phyloP scores from a whole-genome alignment of 495 filamentous ascomycete genomes.

The Neurospora sp. region DNA sequence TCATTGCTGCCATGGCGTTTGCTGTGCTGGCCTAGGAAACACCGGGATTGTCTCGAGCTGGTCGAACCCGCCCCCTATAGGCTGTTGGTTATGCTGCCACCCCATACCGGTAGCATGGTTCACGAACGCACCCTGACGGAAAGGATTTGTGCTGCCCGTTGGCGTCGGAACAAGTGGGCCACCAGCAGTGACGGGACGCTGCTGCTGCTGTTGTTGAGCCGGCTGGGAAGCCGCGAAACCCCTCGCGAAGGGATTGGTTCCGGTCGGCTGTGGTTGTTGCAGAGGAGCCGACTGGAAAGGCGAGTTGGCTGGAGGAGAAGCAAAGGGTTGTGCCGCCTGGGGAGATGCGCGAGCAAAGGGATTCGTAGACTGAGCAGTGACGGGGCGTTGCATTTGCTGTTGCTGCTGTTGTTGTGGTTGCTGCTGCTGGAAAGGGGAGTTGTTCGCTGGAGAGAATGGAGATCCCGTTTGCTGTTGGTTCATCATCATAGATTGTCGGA shows the following conservation, averaged over 20 bases:
- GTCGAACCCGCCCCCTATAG: conserved; percentile 81
- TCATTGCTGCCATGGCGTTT: conserved; percentile 44
- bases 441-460: conserved; percentile 13
- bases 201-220: conserved; percentile 15
- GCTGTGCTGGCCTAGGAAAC: conserved; percentile 67
- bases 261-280: conserved; percentile 52
- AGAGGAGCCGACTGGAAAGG: conserved; percentile 40
- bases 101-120: conserved; percentile 78
- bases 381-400: conserved; percentile 15
- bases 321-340: conserved; percentile 38
- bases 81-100: conserved; percentile 69
- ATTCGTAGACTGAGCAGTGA: conserved; percentile 64
- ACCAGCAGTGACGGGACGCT: conserved; percentile 35
- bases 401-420: conserved; percentile 5
- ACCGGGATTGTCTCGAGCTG: conserved; percentile 70
- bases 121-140: conserved; percentile 78
- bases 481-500: conserved; percentile 75
- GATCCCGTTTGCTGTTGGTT: conserved; percentile 37
- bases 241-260: conserved; percentile 63
- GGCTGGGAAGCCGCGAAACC: conserved; percentile 31
- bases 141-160: conserved; percentile 90
- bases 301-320: conserved; percentile 34
- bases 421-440: not conserved
- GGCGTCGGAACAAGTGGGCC: conserved; percentile 46
- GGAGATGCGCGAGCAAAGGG: conserved; percentile 61